Evolutionary conservation across 352 stramenopile genomes (phyloP), one percentile per base, ranked within the genome.

Genomic region (Thalassiosira livingstoniorum): DNA sequence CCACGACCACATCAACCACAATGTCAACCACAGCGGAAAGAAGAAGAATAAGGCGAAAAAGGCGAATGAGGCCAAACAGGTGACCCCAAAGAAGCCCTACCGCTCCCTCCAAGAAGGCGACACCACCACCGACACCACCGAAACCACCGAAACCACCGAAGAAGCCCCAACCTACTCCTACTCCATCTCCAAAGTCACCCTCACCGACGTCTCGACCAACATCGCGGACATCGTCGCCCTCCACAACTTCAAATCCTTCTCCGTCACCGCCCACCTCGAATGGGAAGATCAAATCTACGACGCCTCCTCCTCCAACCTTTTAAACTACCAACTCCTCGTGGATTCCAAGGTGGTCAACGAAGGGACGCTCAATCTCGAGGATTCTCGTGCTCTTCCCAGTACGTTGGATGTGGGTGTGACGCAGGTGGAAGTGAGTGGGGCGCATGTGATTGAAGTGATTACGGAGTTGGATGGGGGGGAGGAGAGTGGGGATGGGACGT

Each of bases 381-480:
- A 80, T 21, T 32, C 43, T 29, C 72, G 77, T 23, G 43, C 67
- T n/a, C 60, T 90, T 25, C 85, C 81, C 31, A 66, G 72, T 15
- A 51, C n/a, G 32, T 62, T 92, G n/a, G 51, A 78, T 27, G 77
- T 42, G 2, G 84, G 87, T 35, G 60, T 37, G 32, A 57, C 77
- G 37, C 75, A 32, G 0, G 63, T 88, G 4, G 27, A 39, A 1
- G 71, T 42, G 10, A 66, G 69, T 32, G 86, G 86, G 13, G 79
- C 43, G 7, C 66, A 88, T 35, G 71, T 25, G 23, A 78, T 92
- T 53, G 55, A 72, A 51, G 78, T 91, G 2, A 61, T 67, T 45
- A 34, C 91, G 7, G 66, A 34, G 11, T 21, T 88, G 45, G 83
- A 90, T 43, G 57, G 23, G 0, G 35, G 47, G 29, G 43, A 64